Base-by-base conservation (phyloP, 2,329 filamentous ascomycete genomes). In the Scolecobasidium constrictum region DNA sequence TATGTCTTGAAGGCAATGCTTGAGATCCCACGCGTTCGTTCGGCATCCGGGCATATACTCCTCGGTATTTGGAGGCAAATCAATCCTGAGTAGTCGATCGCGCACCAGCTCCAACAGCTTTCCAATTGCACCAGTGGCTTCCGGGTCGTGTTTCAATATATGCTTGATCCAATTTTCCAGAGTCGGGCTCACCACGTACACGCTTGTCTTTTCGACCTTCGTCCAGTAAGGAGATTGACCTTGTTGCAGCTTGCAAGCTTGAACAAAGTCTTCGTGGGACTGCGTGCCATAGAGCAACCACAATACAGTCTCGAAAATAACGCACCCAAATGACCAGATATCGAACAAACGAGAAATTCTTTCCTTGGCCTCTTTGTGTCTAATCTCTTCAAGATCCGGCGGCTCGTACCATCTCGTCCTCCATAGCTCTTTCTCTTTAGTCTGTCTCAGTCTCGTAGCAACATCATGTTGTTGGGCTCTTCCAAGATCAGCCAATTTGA, bases 401-500 rank as follows among this genome's bases (percentile, higher is more conserved):
- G 37, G 12, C 16, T 39, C 37, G 17, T 39, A 39, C 11, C 11
- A 11, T 17, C 13, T 22, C 9, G 37, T 39, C 13, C 20, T 7
- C 17, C 21, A 39, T 28, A 33, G 9, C 6, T 39, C 37, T 9
- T 33, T 39, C 19, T 39, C 17, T 39, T 20, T 11, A 11, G n/a
- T n/a, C n/a, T n/a, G n/a, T n/a, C n/a, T n/a, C n/a, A n/a, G n/a
- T n/a, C n/a, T 28, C 13, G 39, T 41, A 21, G 17, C 23, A 9
- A 16, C 9, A n/a, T n/a, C n/a, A 18, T 38, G 39, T n/a, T 38
- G 21, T 18, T 41, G 38, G 15, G 39, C 39, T 41, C 39, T 11
- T 19, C 39, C 39, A 7, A 41, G 12, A 19, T 41, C 39, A 9
- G 23, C 39, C 7, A 41, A 19, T 38, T 41, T 41, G 13, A 38